These are phyloP conservation scores for Chlorophyllum brunneum DNA, from an alignment of 768 basidiomycete species.

Conservation along the genomic window DNA sequence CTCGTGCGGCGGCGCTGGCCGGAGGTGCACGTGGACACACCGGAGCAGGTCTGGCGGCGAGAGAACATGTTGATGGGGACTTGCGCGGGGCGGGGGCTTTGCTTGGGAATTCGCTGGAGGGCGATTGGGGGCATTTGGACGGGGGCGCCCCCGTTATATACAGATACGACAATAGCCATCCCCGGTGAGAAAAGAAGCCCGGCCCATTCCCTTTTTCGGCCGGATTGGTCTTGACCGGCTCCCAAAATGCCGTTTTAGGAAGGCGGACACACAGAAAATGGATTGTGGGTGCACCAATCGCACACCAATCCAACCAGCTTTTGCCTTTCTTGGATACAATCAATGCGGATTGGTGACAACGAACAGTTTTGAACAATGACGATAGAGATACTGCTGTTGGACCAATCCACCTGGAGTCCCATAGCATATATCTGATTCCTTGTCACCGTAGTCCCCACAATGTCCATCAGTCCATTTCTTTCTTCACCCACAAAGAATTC, in stretches of 20 bases:
- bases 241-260: neutral
- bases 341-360: neutral
- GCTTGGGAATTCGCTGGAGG: constrained; percentile 1
- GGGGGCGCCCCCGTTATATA: too few relatives aligned
- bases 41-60: constrained; percentile 6
- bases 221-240: constrained; percentile 7
- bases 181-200: constrained; percentile 7
- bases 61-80: neutral
- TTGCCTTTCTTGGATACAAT: constrained; percentile 6
- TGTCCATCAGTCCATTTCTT: too few relatives aligned
- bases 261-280: neutral
- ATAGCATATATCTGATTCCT: too few relatives aligned
- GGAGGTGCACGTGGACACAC: neutral
- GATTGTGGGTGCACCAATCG: constrained; percentile 11
- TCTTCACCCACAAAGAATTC: too few relatives aligned
- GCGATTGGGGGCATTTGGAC: neutral
- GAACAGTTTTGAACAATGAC: constrained; percentile 1
- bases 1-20: constrained; percentile 7
- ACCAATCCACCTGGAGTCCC: constrained; percentile 8
- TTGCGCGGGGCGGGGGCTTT: neutral
- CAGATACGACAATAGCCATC: neutral
- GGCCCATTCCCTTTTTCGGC: neutral
- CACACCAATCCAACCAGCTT: constrained; percentile 3
- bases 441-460: too few relatives aligned
- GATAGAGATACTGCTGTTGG: neutral